phyloP scores from a whole-genome alignment of 1,139 yeast genomes.

The Taphrina deformans region DNA sequence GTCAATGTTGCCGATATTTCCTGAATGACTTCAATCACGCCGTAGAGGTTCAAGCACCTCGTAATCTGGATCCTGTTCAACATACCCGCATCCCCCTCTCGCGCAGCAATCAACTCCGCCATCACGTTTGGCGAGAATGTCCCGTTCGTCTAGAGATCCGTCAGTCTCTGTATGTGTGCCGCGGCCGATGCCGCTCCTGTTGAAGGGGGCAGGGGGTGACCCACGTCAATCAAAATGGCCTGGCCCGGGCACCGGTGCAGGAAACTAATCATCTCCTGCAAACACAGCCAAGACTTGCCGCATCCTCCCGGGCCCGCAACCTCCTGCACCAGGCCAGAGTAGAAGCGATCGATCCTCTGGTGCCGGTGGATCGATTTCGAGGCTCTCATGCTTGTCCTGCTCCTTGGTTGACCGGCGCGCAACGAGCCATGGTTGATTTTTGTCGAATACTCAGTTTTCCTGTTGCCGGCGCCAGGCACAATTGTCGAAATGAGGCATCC shows the following conservation, averaged over 20 bases:
- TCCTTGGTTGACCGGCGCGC: background rate
- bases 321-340: conserved; percentile 10
- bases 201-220: background rate
- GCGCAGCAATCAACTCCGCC: conserved; percentile 3
- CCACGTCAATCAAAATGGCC: conserved; percentile 9
- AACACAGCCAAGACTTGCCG: conserved; percentile 17
- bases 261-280: background rate
- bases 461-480: too few relatives aligned
- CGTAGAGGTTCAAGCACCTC: conserved; percentile 7
- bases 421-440: background rate
- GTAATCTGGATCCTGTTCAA: conserved; percentile 10
- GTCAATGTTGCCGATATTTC: background rate
- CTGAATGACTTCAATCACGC: conserved; percentile 13
- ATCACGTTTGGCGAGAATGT: conserved; percentile 10
- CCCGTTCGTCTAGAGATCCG: conserved; percentile 6
- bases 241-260: conserved; percentile 8
- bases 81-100: conserved; percentile 9
- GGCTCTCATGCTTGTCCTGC: background rate
- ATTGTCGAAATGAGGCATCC: too few relatives aligned
- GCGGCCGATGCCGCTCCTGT: background rate
- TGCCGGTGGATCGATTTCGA: background rate
- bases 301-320: conserved; percentile 1
- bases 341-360: conserved; percentile 10
- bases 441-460: too few relatives aligned
- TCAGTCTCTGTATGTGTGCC: background rate